Evolutionary conservation across 140 eudicot genomes (phyloP).

Genomic region (Artemisia princeps): DNA sequence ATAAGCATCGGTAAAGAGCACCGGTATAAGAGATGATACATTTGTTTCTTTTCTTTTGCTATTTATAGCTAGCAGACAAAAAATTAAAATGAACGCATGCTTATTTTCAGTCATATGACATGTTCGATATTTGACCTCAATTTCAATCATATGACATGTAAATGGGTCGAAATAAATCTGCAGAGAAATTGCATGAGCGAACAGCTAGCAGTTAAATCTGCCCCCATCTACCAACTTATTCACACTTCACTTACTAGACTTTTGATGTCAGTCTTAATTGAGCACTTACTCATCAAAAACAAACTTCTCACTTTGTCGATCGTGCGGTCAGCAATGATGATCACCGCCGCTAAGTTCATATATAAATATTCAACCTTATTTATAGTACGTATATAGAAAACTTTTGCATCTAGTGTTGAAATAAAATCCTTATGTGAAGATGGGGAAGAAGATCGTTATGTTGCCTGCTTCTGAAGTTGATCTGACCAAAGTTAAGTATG

Average conservation of each 20-base stretch:
- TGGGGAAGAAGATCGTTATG: conserved; percentile 56
- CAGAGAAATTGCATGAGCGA: conserved; percentile 11
- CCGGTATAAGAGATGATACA: no score
- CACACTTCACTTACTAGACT: conserved; percentile 21
- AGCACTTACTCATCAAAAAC: conserved; percentile 13
- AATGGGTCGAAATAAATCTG: neutral
- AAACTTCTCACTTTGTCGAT: conserved; percentile 12
- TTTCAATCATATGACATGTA: no score
- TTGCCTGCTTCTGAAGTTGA: conserved; percentile 57
- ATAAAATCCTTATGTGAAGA: neutral
- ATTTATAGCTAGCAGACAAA: no score
- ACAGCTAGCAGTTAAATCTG: conserved; percentile 19
- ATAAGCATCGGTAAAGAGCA: no score
- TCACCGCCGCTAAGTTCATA: neutral
- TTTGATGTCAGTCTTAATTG: neutral
- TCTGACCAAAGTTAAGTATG: conserved; percentile 36
- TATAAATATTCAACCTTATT: neutral
- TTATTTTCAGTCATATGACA: no score
- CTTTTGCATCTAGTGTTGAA: no score
- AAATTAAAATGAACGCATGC: no score
- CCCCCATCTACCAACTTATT: conserved; percentile 20
- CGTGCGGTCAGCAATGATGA: conserved; percentile 11
- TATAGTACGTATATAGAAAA: no score
- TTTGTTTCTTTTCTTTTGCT: no score
- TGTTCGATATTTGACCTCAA: no score